phyloP scores from a whole-genome alignment of 352 stramenopile genomes.

The Globisporangium rhizosaccharum region DNA sequence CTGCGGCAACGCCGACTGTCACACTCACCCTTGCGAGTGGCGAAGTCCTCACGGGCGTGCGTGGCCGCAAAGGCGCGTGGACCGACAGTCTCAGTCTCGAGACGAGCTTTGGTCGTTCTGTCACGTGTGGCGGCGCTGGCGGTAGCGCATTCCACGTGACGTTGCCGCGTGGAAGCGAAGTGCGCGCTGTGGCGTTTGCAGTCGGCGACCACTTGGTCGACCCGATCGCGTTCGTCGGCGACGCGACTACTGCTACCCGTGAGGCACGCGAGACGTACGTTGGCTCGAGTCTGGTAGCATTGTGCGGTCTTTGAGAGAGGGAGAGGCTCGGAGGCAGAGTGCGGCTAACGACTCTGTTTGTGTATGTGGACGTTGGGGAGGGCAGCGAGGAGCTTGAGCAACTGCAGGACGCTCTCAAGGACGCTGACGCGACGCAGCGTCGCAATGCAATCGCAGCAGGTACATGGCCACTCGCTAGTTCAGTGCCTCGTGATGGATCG shows the following conservation, averaged over 20 bases:
- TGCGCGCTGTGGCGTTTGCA: conserved; percentile 57
- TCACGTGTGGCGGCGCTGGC: conserved; percentile 54
- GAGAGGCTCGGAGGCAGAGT: neutral
- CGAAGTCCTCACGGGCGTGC: conserved; percentile 44
- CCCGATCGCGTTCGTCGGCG: conserved; percentile 38
- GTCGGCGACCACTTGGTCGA: conserved; percentile 67
- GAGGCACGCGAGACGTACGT: conserved; percentile 3
- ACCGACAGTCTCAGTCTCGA: conserved; percentile 52
- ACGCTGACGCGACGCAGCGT: conserved; percentile 10
- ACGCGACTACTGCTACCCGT: neutral
- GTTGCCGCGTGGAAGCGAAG: conserved; percentile 26
- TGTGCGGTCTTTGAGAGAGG: neutral
- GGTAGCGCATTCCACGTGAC: conserved; percentile 47
- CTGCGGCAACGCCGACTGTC: conserved; percentile 24
- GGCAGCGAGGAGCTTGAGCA: conserved; percentile 19
- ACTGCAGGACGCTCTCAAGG: conserved; percentile 17
- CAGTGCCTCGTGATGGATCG: neutral
- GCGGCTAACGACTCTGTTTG: neutral
- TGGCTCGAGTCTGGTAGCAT: neutral
- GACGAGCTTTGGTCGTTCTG: conserved; percentile 60
- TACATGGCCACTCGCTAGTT: conserved; percentile 9
- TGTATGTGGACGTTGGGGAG: neutral
- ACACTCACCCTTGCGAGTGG: conserved; percentile 34
- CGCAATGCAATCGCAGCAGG: conserved; percentile 30
- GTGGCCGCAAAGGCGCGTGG: conserved; percentile 71